A percentile compares a stretch with the other conserved stretches of the same genome.
These are phyloP conservation scores for Suhomyces sp. DNA, from an alignment of 805 yeast species.

Conservation along the genomic window DNA sequence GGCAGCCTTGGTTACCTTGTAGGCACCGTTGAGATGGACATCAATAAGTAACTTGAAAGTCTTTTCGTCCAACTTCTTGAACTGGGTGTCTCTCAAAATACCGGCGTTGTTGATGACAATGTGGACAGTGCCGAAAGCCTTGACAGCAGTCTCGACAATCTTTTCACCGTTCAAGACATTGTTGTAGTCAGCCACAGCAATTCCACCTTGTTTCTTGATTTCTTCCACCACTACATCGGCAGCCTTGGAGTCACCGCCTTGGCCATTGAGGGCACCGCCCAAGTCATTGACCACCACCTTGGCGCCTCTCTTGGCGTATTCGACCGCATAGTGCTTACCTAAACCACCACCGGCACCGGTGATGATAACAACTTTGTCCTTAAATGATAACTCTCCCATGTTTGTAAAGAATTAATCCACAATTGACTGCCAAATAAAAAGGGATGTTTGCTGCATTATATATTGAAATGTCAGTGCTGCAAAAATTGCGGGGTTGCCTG, in stretches of 20 bases:
- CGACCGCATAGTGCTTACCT: conserved; percentile 84
- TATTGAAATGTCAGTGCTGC: neutral
- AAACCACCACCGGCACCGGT: conserved; percentile 99
- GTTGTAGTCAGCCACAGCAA: conserved; percentile 92
- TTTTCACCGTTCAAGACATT: conserved; percentile 83
- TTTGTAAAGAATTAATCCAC: neutral
- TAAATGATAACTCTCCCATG: conserved; percentile 47
- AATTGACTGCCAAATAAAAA: neutral
- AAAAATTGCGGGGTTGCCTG: neutral
- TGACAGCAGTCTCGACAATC: conserved; percentile 81
- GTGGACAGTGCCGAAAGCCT: conserved; percentile 85
- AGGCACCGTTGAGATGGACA: conserved; percentile 90
- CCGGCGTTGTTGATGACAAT: conserved; percentile 93
- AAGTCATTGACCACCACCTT: conserved; percentile 93
- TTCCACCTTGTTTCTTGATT: conserved; percentile 71
- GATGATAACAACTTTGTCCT: conserved; percentile 84
- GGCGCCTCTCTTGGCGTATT: conserved; percentile 88
- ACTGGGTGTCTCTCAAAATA: conserved; percentile 80
- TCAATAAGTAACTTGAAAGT: conserved; percentile 77
- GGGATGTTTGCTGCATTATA: neutral
- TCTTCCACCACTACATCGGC: conserved; percentile 89
- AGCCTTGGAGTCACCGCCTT: conserved; percentile 69
- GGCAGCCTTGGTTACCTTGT: conserved; percentile 78
- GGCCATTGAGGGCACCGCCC: conserved; percentile 79
- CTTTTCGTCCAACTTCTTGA: conserved; percentile 79